Conservation (phyloP, 2,329 filamentous ascomycete species). For the Fusarium nurragi region DNA sequence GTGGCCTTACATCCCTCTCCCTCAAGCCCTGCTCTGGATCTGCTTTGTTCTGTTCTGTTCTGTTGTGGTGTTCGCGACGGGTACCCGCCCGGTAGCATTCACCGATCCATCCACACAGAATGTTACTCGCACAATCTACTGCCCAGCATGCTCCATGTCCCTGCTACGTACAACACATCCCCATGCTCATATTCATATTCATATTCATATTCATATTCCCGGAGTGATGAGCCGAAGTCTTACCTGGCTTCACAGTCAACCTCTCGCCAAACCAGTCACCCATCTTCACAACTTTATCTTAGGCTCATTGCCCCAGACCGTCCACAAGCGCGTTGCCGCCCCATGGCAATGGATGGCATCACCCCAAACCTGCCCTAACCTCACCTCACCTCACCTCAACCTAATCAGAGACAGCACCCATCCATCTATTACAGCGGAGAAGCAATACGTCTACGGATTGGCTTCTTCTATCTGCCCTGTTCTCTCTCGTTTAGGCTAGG, state of each 20-base stretch:
- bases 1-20: neutral
- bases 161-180: neutral
- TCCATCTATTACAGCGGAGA: conserved; percentile 14
- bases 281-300: conserved; percentile 1
- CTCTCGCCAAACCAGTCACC: neutral
- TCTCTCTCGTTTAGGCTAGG: conserved; percentile 21
- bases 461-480: conserved; percentile 16
- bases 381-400: too few species aligned
- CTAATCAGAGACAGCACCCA: conserved; percentile 9
- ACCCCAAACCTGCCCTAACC: conserved; percentile 3
- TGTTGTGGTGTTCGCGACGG: neutral
- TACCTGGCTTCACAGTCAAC: neutral
- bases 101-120: conserved; percentile 22
- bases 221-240: too few species aligned
- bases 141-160: conserved; percentile 13
- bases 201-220: neutral
- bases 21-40: neutral
- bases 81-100: conserved; percentile 24
- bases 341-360: conserved; percentile 31
- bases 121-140: conserved; percentile 10
- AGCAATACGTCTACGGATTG: conserved; percentile 18
- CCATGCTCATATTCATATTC: neutral
- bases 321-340: conserved; percentile 35
- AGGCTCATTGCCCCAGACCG: conserved; percentile 18
- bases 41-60: conserved; percentile 3